phyloP scores from a whole-genome alignment of 352 stramenopile species.

The Phytopythium delawarense region DNA sequence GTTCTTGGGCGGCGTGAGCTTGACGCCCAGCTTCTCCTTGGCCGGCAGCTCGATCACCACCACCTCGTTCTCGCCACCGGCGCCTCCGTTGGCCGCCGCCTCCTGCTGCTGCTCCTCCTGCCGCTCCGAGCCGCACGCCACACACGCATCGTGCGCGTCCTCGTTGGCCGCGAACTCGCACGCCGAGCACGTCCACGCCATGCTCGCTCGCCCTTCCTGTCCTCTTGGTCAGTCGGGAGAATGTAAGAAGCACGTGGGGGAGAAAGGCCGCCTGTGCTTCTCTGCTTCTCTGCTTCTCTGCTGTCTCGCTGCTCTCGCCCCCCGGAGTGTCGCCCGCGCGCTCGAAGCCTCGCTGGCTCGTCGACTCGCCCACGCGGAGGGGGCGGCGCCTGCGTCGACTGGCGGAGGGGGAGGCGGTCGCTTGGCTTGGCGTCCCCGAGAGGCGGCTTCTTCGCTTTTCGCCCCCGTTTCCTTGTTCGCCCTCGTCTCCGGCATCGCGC shows the following conservation, averaged over 20 bases:
- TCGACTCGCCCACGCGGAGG: not conserved
- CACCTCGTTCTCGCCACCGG: conserved; percentile 16
- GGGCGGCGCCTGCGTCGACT: not conserved
- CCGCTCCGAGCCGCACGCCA: conserved; percentile 54
- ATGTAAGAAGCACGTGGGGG: not conserved
- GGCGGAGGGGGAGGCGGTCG: not conserved
- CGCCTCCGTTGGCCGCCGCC: conserved; percentile 1
- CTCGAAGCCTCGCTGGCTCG: not conserved
- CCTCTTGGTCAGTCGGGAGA: not conserved
- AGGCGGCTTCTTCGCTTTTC: conserved; percentile 4
- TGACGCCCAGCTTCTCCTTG: conserved; percentile 85
- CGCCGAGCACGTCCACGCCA: conserved; percentile 57
- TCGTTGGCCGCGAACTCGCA: conserved; percentile 68
- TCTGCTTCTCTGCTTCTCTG: not conserved
- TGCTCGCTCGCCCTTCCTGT: conserved; percentile 10
- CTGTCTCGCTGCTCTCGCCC: not conserved
- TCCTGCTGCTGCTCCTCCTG: conserved; percentile 21
- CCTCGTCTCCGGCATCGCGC: not conserved
- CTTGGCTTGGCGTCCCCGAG: not conserved
- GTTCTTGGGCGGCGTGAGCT: conserved; percentile 79
- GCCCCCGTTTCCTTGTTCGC: conserved; percentile 5
- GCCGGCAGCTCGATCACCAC: conserved; percentile 77
- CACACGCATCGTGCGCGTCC: conserved; percentile 47
- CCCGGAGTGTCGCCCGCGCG: not conserved
- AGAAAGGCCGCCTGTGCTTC: not conserved